Conservation (phyloP, 2,329 filamentous ascomycete species). For the Hirsutella thompsonii region DNA sequence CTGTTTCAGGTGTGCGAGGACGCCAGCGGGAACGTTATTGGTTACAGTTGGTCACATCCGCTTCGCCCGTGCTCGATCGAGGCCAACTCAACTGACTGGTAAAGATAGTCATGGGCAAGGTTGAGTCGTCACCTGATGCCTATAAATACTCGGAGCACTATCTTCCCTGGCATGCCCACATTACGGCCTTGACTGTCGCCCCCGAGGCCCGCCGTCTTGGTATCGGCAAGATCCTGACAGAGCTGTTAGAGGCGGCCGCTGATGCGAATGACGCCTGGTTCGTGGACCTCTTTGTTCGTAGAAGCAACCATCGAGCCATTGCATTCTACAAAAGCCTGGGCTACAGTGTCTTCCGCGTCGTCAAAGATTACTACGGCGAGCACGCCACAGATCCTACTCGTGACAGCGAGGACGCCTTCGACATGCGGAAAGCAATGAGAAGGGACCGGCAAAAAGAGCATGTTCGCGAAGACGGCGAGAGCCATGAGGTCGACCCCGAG, state of each 20-base stretch:
- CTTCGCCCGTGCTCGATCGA: background rate
- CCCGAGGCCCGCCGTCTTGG: slow-evolving; percentile 76
- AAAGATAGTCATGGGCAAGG: slow-evolving; percentile 83
- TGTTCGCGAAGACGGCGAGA: slow-evolving; percentile 68
- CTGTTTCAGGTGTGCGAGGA: slow-evolving; percentile 90
- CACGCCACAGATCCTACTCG: slow-evolving; percentile 53
- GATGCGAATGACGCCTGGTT: slow-evolving; percentile 85
- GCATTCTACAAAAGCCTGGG: slow-evolving; percentile 83
- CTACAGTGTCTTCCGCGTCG: slow-evolving; percentile 79
- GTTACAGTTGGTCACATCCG: slow-evolving; percentile 58
- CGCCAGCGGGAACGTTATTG: slow-evolving; percentile 74
- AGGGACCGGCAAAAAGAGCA: slow-evolving; percentile 67
- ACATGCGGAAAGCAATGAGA: slow-evolving; percentile 88
- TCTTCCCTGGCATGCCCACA: slow-evolving; percentile 98
- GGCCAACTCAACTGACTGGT: slow-evolving; percentile 12
- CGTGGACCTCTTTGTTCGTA: slow-evolving; percentile 85
- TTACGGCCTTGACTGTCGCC: slow-evolving; percentile 87
- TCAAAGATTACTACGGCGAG: slow-evolving; percentile 88
- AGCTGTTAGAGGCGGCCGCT: slow-evolving; percentile 69
- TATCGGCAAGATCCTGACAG: slow-evolving; percentile 71
- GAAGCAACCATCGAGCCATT: slow-evolving; percentile 79
- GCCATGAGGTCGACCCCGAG: slow-evolving; percentile 62
- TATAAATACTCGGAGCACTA: slow-evolving; percentile 72
- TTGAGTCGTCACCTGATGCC: slow-evolving; percentile 72
- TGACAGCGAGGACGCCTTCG: slow-evolving; percentile 74